These are phyloP conservation scores for Calonectria ilicicola DNA, from an alignment of 2,329 filamentous ascomycete species.

Conservation along the genomic window DNA sequence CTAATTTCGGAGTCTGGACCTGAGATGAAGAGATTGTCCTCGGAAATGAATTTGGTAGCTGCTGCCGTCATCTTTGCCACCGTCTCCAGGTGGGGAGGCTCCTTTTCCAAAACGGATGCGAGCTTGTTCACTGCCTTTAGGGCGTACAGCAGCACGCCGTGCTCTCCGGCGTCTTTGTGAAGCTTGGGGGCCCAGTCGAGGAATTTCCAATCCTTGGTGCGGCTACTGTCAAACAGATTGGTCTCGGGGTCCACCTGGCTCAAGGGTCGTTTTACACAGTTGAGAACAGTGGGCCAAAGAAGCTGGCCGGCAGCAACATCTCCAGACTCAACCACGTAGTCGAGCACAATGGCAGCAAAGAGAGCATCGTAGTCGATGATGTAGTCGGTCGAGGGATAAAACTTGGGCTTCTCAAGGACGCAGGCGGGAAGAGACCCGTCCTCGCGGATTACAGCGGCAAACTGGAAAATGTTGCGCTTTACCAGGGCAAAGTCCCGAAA, in stretches of 20 bases:
- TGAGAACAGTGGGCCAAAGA: constrained; percentile 47
- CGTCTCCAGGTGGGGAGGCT: constrained; percentile 19
- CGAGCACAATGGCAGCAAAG: constrained; percentile 47
- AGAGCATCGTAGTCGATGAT: constrained; percentile 52
- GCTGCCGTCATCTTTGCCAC: constrained; percentile 21
- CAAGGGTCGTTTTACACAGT: constrained; percentile 42
- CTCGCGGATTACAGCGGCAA: constrained; percentile 47
- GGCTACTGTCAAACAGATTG: constrained; percentile 9
- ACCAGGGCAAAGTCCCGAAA: constrained; percentile 49
- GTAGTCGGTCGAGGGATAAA: constrained; percentile 47
- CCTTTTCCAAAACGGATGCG: constrained; percentile 1
- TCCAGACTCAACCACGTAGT: constrained; percentile 47
- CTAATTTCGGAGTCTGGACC: constrained; percentile 18
- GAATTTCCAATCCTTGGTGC: constrained; percentile 22
- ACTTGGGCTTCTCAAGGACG: constrained; percentile 47
- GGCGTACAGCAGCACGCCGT: constrained; percentile 16
- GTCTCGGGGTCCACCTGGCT: constrained; percentile 39
- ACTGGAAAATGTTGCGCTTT: constrained; percentile 51
- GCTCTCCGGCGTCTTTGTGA: constrained; percentile 13
- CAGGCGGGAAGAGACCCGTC: constrained; percentile 50
- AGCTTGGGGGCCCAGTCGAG: constrained; percentile 23
- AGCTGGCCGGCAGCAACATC: constrained; percentile 43
- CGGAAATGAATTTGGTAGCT: constrained; percentile 12
- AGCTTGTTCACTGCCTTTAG: constrained; percentile 25
- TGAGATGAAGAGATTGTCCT: constrained; percentile 19